phyloP scores from a whole-genome alignment of 352 stramenopile genomes.

The Pythium myriotylum region DNA sequence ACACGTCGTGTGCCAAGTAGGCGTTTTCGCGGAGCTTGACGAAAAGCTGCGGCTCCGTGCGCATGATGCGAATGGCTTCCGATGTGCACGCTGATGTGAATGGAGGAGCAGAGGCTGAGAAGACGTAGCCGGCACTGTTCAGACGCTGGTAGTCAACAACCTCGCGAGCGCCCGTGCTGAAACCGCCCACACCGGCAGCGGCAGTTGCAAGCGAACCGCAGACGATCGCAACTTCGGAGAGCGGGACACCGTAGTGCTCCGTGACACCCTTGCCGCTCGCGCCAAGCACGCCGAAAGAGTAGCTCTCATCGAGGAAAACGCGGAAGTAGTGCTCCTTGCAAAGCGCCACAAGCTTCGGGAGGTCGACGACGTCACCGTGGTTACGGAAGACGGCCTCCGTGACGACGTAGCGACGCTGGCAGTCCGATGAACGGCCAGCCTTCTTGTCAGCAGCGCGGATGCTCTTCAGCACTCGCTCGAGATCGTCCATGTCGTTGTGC shows the following conservation, averaged over 20 bases:
- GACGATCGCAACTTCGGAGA: constrained; percentile 93
- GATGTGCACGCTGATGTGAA: constrained; percentile 93
- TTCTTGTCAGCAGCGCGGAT: constrained; percentile 89
- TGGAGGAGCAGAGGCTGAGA: constrained; percentile 96
- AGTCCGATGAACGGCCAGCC: constrained; percentile 72
- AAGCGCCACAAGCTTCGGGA: constrained; percentile 93
- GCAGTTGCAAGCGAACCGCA: constrained; percentile 94
- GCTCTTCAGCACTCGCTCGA: constrained; percentile 92
- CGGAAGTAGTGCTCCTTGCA: constrained; percentile 90
- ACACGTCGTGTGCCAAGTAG: constrained; percentile 54
- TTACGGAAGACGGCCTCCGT: constrained; percentile 98
- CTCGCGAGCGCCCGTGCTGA: constrained; percentile 96
- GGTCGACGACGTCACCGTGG: constrained; percentile 93
- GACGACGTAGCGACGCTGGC: constrained; percentile 96
- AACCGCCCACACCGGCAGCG: constrained; percentile 93
- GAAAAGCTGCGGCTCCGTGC: constrained; percentile 75
- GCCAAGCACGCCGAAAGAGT: constrained; percentile 96
- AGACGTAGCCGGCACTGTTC: constrained; percentile 98
- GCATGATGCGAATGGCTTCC: constrained; percentile 87
- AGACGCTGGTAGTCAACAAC: constrained; percentile 98
- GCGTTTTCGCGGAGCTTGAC: constrained; percentile 66
- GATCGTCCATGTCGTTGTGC: constrained; percentile 98
- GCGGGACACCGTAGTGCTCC: constrained; percentile 78
- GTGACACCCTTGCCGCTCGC: constrained; percentile 82
- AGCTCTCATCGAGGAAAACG: constrained; percentile 90